A percentile compares a stretch with the other conserved stretches of the same genome.
These are phyloP conservation scores for Xerocomellus chrysenteron DNA, from an alignment of 768 basidiomycete species.

Conservation along the genomic window DNA sequence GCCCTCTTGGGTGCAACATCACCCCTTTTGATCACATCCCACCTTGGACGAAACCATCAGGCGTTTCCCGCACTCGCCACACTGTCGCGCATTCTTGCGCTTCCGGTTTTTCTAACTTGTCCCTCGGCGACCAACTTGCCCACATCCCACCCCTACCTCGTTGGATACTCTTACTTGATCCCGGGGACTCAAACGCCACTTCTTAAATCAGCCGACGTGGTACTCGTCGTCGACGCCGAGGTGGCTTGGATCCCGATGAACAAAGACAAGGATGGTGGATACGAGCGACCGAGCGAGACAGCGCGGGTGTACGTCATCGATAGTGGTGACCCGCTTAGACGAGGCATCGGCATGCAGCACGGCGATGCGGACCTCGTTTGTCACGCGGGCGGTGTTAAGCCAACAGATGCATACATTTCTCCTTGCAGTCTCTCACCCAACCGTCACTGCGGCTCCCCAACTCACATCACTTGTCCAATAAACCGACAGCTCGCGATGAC, in stretches of 20 bases:
- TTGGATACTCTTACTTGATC: slow-evolving; percentile 52
- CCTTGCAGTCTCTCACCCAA: slow-evolving; percentile 35
- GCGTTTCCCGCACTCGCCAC: slow-evolving; percentile 46
- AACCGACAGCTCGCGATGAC: slow-evolving; percentile 18
- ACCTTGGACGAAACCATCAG: slow-evolving; percentile 53
- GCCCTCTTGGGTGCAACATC: slow-evolving; percentile 50
- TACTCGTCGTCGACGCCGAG: slow-evolving; percentile 65
- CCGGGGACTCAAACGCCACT: slow-evolving; percentile 44
- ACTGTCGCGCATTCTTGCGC: slow-evolving; percentile 50
- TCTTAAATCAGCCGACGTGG: slow-evolving; percentile 56
- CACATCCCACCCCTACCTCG: slow-evolving; percentile 52
- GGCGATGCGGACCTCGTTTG: slow-evolving; percentile 57
- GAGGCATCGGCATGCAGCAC: slow-evolving; percentile 46
- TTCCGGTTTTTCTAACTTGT: slow-evolving; percentile 54
- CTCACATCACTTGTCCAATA: slow-evolving; percentile 52
- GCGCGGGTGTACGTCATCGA: slow-evolving; percentile 62
- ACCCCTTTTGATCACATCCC: slow-evolving; percentile 66
- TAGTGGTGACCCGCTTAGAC: slow-evolving; percentile 60
- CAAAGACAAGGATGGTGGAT: slow-evolving; percentile 32
- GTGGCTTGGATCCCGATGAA: slow-evolving; percentile 62
- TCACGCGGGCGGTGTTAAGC: slow-evolving; percentile 44
- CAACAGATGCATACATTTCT: slow-evolving; percentile 47
- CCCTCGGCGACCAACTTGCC: slow-evolving; percentile 54
- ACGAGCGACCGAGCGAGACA: slow-evolving; percentile 36
- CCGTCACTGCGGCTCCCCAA: slow-evolving; percentile 42